Percentiles rank a stretch among this genome's conserved stretches.
phyloP scores from a whole-genome alignment of 331 rosid genomes.

The Spiraea crenata region DNA sequence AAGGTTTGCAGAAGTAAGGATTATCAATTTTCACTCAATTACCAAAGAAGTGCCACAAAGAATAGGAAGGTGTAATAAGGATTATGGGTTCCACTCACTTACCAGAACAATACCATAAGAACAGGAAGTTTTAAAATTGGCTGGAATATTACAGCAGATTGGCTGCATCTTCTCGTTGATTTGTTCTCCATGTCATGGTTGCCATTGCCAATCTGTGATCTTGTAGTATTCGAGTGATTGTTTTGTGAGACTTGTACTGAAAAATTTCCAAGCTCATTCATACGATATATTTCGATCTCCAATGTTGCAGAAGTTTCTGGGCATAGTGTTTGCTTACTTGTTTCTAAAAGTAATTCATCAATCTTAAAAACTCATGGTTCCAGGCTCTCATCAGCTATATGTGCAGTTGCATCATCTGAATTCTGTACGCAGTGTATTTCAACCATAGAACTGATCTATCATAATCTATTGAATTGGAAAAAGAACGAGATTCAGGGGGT shows the following conservation, averaged over 20 bases:
- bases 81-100: no score
- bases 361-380: neutral
- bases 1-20: neutral
- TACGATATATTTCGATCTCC: neutral
- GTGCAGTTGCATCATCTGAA: neutral
- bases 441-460: neutral
- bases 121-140: no score
- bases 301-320: neutral
- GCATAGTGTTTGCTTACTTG: neutral
- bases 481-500: neutral
- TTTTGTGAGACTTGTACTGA: neutral
- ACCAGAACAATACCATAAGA: no score
- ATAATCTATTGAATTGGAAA: neutral
- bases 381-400: neutral
- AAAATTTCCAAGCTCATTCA: neutral
- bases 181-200: neutral
- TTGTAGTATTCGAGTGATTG: neutral
- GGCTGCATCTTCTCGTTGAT: neutral
- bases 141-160: no score
- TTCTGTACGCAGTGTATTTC: neutral
- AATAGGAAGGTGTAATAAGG: neutral
- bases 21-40: neutral
- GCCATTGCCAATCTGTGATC: constrained; percentile 1
- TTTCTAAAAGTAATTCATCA: neutral
- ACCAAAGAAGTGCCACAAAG: neutral